Conservation (phyloP, 176 grass and related monocot genomes). For the Carex scoparia region DNA sequence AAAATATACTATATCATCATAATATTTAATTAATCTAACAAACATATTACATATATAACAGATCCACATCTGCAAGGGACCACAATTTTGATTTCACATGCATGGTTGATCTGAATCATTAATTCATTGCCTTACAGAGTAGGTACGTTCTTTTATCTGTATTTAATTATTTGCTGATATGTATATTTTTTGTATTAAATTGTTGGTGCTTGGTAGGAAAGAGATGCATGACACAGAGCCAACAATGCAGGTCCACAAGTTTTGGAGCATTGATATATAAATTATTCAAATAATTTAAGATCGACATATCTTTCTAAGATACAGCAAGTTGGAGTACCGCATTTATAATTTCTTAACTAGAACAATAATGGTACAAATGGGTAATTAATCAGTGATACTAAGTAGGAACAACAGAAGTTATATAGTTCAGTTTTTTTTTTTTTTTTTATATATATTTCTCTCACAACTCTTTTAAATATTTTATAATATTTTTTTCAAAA, state of each 20-base stretch:
- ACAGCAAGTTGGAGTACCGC: background rate
- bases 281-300: background rate
- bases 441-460: background rate
- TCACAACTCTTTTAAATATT: background rate
- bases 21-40: background rate
- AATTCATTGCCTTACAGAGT: background rate
- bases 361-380: conserved; percentile 1
- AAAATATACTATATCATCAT: background rate
- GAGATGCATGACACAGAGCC: background rate
- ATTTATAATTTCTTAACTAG: background rate
- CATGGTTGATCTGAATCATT: conserved; percentile 11
- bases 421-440: background rate
- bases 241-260: background rate
- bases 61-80: background rate
- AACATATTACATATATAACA: background rate
- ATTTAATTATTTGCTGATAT: background rate
- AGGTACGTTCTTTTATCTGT: background rate
- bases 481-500: too few species aligned
- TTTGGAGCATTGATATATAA: background rate
- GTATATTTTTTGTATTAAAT: background rate
- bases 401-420: background rate
- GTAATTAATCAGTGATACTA: background rate
- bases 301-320: background rate
- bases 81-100: conserved; percentile 14
- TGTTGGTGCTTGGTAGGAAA: background rate